A percentile compares a stretch with the other conserved stretches of the same genome.
Evolutionary conservation across 345 rosid genomes (phyloP).

Genomic region (Syzygium jambos): DNA sequence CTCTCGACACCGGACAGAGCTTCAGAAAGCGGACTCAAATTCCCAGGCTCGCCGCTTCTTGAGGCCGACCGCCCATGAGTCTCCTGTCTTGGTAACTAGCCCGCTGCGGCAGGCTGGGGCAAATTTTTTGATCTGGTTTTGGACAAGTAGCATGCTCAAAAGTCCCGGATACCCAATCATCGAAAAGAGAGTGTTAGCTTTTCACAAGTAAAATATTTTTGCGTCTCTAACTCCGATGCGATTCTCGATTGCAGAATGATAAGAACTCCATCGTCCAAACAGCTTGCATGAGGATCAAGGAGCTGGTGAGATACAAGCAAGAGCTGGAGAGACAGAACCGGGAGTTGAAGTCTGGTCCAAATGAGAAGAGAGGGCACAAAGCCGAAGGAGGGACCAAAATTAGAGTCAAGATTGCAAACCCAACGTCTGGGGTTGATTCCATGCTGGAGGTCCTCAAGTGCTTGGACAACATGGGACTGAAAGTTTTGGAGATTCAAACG

Average conservation of each 20-base stretch:
- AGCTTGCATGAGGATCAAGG: slow-evolving; percentile 27
- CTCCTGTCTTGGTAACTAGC: not conserved
- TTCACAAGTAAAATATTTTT: not conserved
- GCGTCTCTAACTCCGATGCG: not conserved
- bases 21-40: not conserved
- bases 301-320: slow-evolving; percentile 28
- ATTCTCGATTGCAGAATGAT: slow-evolving; percentile 29
- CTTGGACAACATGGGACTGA: slow-evolving; percentile 30
- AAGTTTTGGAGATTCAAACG: slow-evolving; percentile 21
- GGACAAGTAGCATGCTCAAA: not conserved
- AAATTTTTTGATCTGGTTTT: too few relatives aligned
- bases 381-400: slow-evolving; percentile 22
- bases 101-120: not conserved
- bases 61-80: not conserved
- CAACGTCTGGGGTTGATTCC: slow-evolving; percentile 49
- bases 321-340: slow-evolving; percentile 26
- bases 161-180: not conserved
- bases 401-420: slow-evolving; percentile 26
- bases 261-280: slow-evolving; percentile 45
- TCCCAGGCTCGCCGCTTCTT: not conserved
- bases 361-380: not conserved
- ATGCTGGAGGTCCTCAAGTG: slow-evolving; percentile 42
- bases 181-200: not conserved
- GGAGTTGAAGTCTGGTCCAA: slow-evolving; percentile 11
- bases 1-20: not conserved